These are phyloP conservation scores for Ceratocystis harringtonii DNA, from an alignment of 2,329 filamentous ascomycete species.

Conservation along the genomic window DNA sequence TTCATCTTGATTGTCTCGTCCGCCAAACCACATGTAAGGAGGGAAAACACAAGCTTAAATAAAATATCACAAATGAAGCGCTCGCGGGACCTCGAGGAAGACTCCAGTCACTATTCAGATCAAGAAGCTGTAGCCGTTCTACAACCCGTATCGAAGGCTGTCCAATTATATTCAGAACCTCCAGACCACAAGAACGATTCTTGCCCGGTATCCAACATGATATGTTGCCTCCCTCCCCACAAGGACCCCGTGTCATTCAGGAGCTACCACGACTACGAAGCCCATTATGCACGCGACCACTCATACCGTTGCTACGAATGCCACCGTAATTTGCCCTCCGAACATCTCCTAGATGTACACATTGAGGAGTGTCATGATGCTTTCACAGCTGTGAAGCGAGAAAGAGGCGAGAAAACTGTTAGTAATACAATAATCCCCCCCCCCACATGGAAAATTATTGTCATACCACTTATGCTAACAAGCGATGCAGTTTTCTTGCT, in stretches of 20 bases:
- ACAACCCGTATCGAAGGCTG: constrained; percentile 34
- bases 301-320: constrained; percentile 76
- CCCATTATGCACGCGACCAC: constrained; percentile 70
- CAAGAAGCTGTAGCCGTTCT: constrained; percentile 1
- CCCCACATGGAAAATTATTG: neutral
- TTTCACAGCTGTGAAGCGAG: constrained; percentile 53
- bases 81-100: constrained; percentile 43
- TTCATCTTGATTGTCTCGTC: neutral
- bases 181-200: constrained; percentile 22
- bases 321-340: constrained; percentile 72
- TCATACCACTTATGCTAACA: constrained; percentile 15
- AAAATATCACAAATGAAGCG: constrained; percentile 39
- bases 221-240: constrained; percentile 71
- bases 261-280: constrained; percentile 67
- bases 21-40: neutral
- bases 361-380: constrained; percentile 87
- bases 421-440: constrained; percentile 22
- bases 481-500: constrained; percentile 57
- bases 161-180: constrained; percentile 40
- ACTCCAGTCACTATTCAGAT: constrained; percentile 1
- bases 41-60: constrained; percentile 12
- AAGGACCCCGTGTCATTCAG: constrained; percentile 52
- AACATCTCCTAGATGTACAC: constrained; percentile 65
- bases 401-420: constrained; percentile 76
- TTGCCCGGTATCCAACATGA: constrained; percentile 42